Percentiles rank a stretch among this genome's conserved stretches.
These are phyloP conservation scores for Lotmaria passim DNA, from an alignment of 208 protist genomes.

Conservation along the genomic window DNA sequence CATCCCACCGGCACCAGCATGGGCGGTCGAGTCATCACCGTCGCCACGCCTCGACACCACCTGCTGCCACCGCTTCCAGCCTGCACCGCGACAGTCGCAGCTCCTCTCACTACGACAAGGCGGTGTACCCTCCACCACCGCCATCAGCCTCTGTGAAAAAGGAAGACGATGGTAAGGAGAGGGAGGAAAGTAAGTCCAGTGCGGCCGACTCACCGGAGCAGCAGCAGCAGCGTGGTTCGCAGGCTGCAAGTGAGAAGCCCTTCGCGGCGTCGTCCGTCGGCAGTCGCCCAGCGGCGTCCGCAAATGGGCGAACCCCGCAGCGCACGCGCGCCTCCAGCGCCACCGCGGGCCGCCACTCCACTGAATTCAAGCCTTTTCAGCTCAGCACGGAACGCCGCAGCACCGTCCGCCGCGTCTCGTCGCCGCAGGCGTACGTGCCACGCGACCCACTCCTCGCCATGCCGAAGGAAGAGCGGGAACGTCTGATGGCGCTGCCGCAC, in stretches of 20 bases:
- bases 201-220: not conserved
- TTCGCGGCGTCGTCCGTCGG: too few relatives aligned
- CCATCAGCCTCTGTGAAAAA: not conserved
- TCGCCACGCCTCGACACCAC: not conserved
- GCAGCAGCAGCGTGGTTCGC: not conserved
- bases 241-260: not conserved
- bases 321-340: slow-evolving; percentile 5
- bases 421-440: slow-evolving; percentile 12
- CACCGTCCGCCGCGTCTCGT: slow-evolving; percentile 13
- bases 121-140: not conserved
- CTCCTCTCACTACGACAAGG: slow-evolving; percentile 9
- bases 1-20: not conserved
- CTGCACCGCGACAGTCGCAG: slow-evolving; percentile 22
- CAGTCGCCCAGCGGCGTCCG: not conserved
- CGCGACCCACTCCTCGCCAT: slow-evolving; percentile 21
- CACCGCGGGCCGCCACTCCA: not conserved
- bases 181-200: not conserved
- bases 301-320: slow-evolving; percentile 13
- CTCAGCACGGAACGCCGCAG: slow-evolving; percentile 30
- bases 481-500: slow-evolving; percentile 29
- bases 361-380: slow-evolving; percentile 22
- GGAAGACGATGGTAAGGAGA: not conserved
- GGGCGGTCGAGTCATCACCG: not conserved
- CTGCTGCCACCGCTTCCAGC: not conserved
- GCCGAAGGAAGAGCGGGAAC: slow-evolving; percentile 28